Percentiles rank a stretch among this genome's conserved stretches.
phyloP scores from a whole-genome alignment of 2,329 filamentous ascomycete species.

The Fusarium nelsonii region DNA sequence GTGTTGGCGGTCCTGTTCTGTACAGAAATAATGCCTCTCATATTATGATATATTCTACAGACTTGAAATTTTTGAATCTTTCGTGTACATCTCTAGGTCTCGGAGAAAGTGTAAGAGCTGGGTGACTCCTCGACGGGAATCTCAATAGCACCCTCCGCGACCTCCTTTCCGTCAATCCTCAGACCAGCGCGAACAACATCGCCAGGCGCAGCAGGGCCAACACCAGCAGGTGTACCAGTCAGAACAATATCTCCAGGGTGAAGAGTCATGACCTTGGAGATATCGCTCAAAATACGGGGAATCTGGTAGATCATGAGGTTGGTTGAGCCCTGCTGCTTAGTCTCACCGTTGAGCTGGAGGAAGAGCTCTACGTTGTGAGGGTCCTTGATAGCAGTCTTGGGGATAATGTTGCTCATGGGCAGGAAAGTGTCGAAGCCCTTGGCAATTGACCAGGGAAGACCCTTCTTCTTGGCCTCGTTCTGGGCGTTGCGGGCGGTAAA shows the following conservation, averaged over 20 bases:
- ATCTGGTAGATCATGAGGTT: slow-evolving; percentile 94
- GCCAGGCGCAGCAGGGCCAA: slow-evolving; percentile 85
- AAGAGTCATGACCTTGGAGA: slow-evolving; percentile 94
- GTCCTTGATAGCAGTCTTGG: slow-evolving; percentile 83
- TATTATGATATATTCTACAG: slow-evolving; percentile 27
- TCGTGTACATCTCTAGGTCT: slow-evolving; percentile 65
- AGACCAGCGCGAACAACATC: slow-evolving; percentile 90
- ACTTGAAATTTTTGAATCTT: background rate
- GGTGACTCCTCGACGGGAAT: slow-evolving; percentile 84
- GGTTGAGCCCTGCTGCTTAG: slow-evolving; percentile 88
- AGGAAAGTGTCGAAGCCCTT: slow-evolving; percentile 99
- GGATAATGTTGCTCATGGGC: slow-evolving; percentile 84
- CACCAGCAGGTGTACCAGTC: slow-evolving; percentile 97
- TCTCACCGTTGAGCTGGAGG: slow-evolving; percentile 83
- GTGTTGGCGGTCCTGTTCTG: slow-evolving; percentile 1
- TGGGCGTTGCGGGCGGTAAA: slow-evolving; percentile 97
- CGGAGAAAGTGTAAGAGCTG: slow-evolving; percentile 80
- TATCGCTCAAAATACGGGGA: slow-evolving; percentile 87
- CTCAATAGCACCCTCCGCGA: slow-evolving; percentile 87
- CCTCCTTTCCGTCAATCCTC: slow-evolving; percentile 81
- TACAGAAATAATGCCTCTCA: slow-evolving; percentile 2
- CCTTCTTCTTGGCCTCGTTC: slow-evolving; percentile 94
- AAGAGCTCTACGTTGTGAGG: slow-evolving; percentile 91
- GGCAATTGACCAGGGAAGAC: slow-evolving; percentile 93
- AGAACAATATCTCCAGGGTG: slow-evolving; percentile 92